Conservation (phyloP, 352 stramenopile genomes). For the Globisporangium rhizosaccharum region DNA sequence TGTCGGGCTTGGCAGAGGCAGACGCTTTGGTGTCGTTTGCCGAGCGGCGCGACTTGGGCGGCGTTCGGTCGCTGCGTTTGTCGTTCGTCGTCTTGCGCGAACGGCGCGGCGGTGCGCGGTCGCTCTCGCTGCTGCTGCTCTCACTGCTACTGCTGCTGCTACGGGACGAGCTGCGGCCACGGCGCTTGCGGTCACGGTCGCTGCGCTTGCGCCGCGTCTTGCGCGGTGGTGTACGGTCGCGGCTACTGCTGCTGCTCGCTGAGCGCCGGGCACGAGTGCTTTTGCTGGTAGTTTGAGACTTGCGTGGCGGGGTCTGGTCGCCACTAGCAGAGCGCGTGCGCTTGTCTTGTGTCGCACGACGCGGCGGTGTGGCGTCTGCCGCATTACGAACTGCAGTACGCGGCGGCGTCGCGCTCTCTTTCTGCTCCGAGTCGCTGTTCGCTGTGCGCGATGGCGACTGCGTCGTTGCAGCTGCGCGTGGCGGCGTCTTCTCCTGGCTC, state of each 20-base stretch:
- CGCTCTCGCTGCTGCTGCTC: constrained; percentile 6
- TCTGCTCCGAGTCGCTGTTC: background rate
- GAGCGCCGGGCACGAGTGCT: constrained; percentile 4
- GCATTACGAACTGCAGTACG: background rate
- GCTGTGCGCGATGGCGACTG: background rate
- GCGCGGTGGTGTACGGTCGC: constrained; percentile 17
- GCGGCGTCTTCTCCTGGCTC: constrained; percentile 2
- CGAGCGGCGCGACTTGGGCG: background rate
- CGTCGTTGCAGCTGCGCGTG: background rate
- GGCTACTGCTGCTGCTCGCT: constrained; percentile 10
- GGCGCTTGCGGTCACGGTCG: constrained; percentile 5
- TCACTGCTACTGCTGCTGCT: constrained; percentile 8
- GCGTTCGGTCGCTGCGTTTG: background rate
- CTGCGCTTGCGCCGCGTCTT: constrained; percentile 7
- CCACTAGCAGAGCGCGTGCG: constrained; percentile 11
- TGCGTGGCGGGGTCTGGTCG: constrained; percentile 26
- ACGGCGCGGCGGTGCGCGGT: constrained; percentile 18
- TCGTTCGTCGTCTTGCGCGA: constrained; percentile 9
- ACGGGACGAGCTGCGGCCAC: constrained; percentile 5
- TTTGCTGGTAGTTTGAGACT: constrained; percentile 13
- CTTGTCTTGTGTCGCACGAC: background rate
- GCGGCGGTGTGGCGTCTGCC: too few relatives aligned
- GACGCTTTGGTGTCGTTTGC: background rate
- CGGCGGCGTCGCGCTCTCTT: background rate
- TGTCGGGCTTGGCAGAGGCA: background rate